Evolutionary conservation across 169 alveolate genomes (phyloP).

Genomic region (Pseudocohnilembus persalinus): DNA sequence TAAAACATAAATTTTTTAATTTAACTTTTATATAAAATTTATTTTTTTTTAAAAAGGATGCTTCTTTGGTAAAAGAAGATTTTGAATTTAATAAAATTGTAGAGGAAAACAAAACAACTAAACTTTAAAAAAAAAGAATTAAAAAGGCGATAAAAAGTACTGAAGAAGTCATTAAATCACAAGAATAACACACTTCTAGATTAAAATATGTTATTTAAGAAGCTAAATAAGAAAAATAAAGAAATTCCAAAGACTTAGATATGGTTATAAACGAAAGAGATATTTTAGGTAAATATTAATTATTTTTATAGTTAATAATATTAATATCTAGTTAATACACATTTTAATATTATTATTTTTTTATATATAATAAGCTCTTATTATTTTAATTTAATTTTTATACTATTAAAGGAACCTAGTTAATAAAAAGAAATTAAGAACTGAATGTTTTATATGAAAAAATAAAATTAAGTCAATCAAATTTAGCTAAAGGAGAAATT

Average conservation of each 20-base stretch:
- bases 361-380: too few species aligned
- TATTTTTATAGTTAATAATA: too few species aligned
- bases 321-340: too few species aligned
- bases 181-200: constrained; percentile 79
- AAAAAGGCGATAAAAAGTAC: constrained; percentile 80
- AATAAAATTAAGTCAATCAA: constrained; percentile 82
- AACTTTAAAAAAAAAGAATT: constrained; percentile 74
- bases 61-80: constrained; percentile 65
- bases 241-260: constrained; percentile 80
- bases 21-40: too few species aligned
- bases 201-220: constrained; percentile 81
- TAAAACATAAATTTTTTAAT: too few species aligned
- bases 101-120: constrained; percentile 79
- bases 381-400: too few species aligned
- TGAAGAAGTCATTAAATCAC: constrained; percentile 84
- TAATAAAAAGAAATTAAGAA: constrained; percentile 87
- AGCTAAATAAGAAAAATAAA: constrained; percentile 80
- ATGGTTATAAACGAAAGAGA: constrained; percentile 87
- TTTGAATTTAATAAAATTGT: constrained; percentile 78
- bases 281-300: constrained; percentile 76
- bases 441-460: constrained; percentile 84
- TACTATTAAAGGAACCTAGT: constrained; percentile 69
- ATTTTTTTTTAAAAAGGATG: constrained; percentile 18
- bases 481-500: constrained; percentile 84
- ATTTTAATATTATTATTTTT: too few species aligned